phyloP scores from a whole-genome alignment of 164 flowering plant genomes.

The Paratinospora sagittata region DNA sequence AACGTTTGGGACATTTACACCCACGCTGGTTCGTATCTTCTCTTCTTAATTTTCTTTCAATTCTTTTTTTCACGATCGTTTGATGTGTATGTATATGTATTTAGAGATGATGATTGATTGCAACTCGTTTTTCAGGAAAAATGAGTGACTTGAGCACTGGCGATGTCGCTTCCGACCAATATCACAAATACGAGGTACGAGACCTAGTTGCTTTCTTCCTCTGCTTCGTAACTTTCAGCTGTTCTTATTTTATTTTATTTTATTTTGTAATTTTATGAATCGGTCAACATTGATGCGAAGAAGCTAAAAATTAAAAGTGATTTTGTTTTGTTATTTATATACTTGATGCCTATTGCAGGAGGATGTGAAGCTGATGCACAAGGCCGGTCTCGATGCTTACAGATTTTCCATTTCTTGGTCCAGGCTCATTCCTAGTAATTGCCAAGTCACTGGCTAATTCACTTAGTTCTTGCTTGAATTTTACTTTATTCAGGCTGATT shows the following conservation, averaged over 20 bases:
- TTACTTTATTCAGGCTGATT: neutral
- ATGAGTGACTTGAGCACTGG: conserved; percentile 3
- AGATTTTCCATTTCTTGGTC: conserved; percentile 3
- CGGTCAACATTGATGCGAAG: no score
- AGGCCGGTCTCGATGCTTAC: conserved; percentile 1
- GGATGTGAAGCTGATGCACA: conserved; percentile 6
- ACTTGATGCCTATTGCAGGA: no score
- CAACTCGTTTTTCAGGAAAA: neutral
- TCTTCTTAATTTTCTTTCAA: no score
- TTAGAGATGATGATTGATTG: neutral
- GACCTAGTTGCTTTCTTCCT: no score
- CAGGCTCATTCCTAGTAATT: neutral
- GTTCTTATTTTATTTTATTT: no score
- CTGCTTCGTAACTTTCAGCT: no score
- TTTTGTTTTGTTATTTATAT: no score
- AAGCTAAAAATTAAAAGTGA: no score
- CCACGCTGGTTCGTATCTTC: conserved; percentile 11
- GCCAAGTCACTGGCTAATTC: neutral
- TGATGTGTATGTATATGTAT: neutral
- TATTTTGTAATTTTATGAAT: no score
- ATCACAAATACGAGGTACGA: conserved; percentile 9
- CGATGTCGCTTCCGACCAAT: conserved; percentile 2
- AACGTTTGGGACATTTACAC: conserved; percentile 10
- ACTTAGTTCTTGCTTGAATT: neutral
- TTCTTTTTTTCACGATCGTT: neutral